Evolutionary conservation across 306 rosid genomes (phyloP), one percentile per base, ranked within the genome.

Genomic region (Prunus campanulata): DNA sequence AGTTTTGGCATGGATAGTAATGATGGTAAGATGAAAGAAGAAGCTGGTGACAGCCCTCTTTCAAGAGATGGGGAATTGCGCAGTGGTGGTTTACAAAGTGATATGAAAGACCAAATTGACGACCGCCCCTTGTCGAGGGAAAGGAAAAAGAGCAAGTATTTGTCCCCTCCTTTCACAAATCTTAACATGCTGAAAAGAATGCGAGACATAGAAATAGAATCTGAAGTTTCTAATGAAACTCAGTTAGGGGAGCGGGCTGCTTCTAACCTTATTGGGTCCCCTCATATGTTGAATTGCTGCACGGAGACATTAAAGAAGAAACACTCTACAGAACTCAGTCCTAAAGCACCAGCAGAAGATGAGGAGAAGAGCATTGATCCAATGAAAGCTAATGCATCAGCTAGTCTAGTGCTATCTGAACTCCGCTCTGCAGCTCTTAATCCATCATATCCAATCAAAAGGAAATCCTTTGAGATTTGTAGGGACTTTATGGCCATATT

Each of bases 101-200:
- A 70, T 66, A 74, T 16, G 24, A 72, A 67, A 62, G 82, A 54
- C 30, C 83, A 70, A 75, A 79, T 20, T 54, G 89, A 78, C 48
- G 83, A 75, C 74, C 81, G 81, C 32, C 9, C 35, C 55, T 71
- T 77, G 70, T 65, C 84, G 1, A 86, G 98, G 80, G 93, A 91
- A 77, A 93, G 95, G 74, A 93, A 85, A 90, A 91, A 72, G 79
- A 93, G 98, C 83, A 91, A 86, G 87, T 93, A 93, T 85, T 81
- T 93, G 84, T 93, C 91, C 46, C 95, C 96, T 72, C 98, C 98
- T 44, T 93, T 91, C 88, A 91, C 88, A 42, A 65, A 18, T 65
- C 48, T 65, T 32, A 65, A 16, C 25, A 18, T 49, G 64, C 83
- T 67, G 46, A 82, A 82, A 62, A 74, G 29, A 83, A 88, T 25